A percentile compares a stretch with the other conserved stretches of the same genome.
phyloP scores from a whole-genome alignment of 305 asterid genomes.

The Rubia peregrina region DNA sequence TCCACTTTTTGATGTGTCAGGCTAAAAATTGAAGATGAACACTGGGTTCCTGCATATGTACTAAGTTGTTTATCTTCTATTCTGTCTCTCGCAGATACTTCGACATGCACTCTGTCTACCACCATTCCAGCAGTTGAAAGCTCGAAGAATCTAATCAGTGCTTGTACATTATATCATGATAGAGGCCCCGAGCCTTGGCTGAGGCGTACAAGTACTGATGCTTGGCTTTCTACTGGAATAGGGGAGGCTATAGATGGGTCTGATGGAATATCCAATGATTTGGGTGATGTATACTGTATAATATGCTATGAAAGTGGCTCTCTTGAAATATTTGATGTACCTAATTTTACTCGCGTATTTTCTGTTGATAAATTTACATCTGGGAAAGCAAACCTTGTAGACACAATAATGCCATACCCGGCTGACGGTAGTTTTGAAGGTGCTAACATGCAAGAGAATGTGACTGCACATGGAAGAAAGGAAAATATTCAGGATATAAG shows the following conservation, averaged over 20 bases:
- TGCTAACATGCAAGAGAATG: constrained; percentile 37
- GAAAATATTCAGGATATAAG: constrained; percentile 50
- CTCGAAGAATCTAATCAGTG: constrained; percentile 54
- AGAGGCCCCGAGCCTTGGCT: constrained; percentile 95
- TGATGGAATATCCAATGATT: constrained; percentile 71
- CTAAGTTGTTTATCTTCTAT: constrained; percentile 17
- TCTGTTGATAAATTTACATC: constrained; percentile 65
- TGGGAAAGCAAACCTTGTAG: constrained; percentile 65
- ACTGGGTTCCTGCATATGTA: not conserved
- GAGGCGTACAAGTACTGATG: constrained; percentile 91
- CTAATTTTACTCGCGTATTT: constrained; percentile 72
- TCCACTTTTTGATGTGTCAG: not conserved
- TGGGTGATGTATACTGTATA: constrained; percentile 84
- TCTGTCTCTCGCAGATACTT: constrained; percentile 54
- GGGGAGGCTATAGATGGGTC: constrained; percentile 89
- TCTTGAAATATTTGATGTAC: constrained; percentile 86
- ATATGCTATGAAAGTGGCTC: constrained; percentile 72
- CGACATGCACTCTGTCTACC: constrained; percentile 66
- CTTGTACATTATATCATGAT: constrained; percentile 91
- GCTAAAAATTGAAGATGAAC: not conserved
- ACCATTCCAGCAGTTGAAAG: constrained; percentile 58
- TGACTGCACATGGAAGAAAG: constrained; percentile 48
- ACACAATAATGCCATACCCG: constrained; percentile 45
- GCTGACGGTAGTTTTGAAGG: constrained; percentile 32
- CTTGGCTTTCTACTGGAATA: constrained; percentile 93